These are phyloP conservation scores for Yarrowia osloensis DNA, from an alignment of 805 yeast species.

Conservation along the genomic window DNA sequence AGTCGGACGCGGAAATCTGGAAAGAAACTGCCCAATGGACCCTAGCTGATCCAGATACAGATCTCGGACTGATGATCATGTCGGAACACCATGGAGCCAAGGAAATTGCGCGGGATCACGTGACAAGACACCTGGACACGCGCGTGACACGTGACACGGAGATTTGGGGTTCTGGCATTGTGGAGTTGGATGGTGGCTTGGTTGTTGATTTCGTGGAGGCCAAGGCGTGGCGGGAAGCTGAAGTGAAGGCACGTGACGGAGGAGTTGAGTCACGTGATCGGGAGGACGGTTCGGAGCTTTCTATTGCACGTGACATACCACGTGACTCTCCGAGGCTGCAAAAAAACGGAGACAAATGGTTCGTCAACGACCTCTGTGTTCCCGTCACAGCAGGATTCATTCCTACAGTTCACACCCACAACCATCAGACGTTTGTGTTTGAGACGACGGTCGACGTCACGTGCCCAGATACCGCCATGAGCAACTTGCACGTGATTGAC, in stretches of 20 bases:
- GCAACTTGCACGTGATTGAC: constrained; percentile 13
- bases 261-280: not conserved
- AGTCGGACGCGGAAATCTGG: constrained; percentile 24
- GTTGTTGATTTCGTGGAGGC: not conserved
- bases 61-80: constrained; percentile 2
- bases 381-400: not conserved
- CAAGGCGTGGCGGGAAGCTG: not conserved
- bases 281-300: not conserved
- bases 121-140: not conserved
- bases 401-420: not conserved
- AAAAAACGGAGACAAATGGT: not conserved
- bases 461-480: constrained; percentile 12
- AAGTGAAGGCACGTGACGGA: not conserved
- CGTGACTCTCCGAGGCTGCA: not conserved
- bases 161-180: not conserved
- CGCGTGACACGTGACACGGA: constrained; percentile 6
- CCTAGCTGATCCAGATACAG: constrained; percentile 1
- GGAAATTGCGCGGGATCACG: not conserved
- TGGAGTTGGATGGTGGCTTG: not conserved
- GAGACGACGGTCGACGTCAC: not conserved
- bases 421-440: not conserved
- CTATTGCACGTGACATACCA: not conserved
- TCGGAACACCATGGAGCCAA: not conserved
- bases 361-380: not conserved
- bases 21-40: constrained; percentile 26